Evolutionary conservation across 2,329 filamentous ascomycete genomes (phyloP), one percentile per base, ranked within the genome.

Genomic region (Diplodia sapinea): DNA sequence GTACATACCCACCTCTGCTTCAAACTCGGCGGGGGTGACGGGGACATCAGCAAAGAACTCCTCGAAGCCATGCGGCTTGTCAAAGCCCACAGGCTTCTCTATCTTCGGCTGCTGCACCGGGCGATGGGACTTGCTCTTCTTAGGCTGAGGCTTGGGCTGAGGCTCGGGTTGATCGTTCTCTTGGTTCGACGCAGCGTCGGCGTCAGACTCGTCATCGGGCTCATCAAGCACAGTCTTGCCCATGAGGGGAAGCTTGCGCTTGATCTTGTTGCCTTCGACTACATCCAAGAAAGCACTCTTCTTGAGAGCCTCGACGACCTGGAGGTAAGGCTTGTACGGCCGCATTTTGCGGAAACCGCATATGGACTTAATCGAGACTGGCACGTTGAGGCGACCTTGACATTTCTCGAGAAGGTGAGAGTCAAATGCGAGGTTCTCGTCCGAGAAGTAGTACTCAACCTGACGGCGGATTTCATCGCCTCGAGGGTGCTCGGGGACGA

Each of bases 11-110:
- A 84, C 80, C 74, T 96, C 91, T 62, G 90, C 84, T 3, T 84
- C 79, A 59, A 87, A 84, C 74, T 96, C 89, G 0, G 83, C 84
- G 0, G 89, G 88, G 0, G 90, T 94, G 69, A 96, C 80, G 0
- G 93, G 93, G 0, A 89, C 85, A 77, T 98, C 94, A 13, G 91
- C 88, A 75, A 87, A 95, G 77, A 88, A 92, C 70, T 93, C 89
- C 86, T 84, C 82, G 68, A 84, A 84, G 0, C 82, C 82, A 81
- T 82, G 4, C 78, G 77, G 72, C 76, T 78, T 69, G 71, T 70
- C 66, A 66, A 23, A 63, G 29, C 49, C 64, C 4, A 15, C 7
- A 5, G 62, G 62, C 64, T 66, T 66, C 29, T 51, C 51, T 9
- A 31, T n/a, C 31, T 68, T 63, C 17, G 33, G 65, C 38, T 56